Evolutionary conservation across 345 rosid species (phyloP), one percentile per base, ranked within the genome.

Genomic region (Ailanthus altissimus): DNA sequence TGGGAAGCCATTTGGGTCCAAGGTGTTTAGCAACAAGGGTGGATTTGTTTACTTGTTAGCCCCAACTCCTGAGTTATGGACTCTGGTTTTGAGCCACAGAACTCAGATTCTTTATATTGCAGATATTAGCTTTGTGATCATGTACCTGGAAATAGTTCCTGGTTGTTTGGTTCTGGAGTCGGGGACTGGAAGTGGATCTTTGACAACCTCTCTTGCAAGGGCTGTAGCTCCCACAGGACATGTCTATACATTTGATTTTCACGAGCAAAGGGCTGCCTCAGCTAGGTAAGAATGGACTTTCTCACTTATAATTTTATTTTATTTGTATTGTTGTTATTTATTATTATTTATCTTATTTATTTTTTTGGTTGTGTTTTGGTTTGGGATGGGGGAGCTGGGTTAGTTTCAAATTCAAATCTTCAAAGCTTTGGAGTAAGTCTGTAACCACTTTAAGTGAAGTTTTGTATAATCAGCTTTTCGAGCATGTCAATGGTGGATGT

Each of bases 41-140:
- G 91, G 93, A 60, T 96, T 87, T 71, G 92, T 93, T 0, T 90
- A 91, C 84, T 75, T 96, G 49, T 79, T 96, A 64, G 94, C 93
- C 81, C 99, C 97, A 14, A 90, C 97, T 36, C 97, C 98, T 1
- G 99, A 95, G 81, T 68, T 93, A 26, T 96, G 99, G 99, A 96
- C 98, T 28, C 56, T 92, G 78, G 99, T 93, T 72, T 83, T 93
- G 76, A 93, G 94, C 86, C 99, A 93, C 82, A 86, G 97, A 88
- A 96, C 98, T 47, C 97, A 93, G 89, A 96, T 93, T 82, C 99
- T 96, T 16, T 93, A 93, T 73, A 88, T 93, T 57, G 98, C 97
- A 9, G 99, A 93, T 86, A 93, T 93, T 72, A 87, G 93, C 85
- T 89, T 96, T 67, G 89, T 93, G 64, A 81, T 91, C 16, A 90